Base-by-base conservation (phyloP, 177 flowering plant species). In the Vitis hybrid region DNA sequence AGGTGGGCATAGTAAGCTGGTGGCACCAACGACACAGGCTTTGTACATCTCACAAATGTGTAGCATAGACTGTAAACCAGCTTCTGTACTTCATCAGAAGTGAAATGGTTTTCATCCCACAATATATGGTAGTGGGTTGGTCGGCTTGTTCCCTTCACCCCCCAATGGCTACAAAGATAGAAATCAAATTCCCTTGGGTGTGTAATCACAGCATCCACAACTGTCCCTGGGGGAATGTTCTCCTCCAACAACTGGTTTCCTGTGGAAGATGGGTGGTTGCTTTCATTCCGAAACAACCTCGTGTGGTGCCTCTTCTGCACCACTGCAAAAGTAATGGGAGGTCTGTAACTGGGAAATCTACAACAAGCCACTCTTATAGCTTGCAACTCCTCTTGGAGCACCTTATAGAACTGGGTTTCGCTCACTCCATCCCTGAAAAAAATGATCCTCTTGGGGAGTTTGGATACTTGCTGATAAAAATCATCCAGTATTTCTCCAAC, bases 221-320 rank as follows among this genome's bases (percentile, higher is more conserved):
- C 93, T 0, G 99, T 94, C 31, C 99, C 99, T 0, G 99, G 97
- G 1, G 94, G 93, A 15, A 94, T 82, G 54, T 94, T 94, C 66
- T 90, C 93, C 50, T 92, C 78, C 2, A 2, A 61, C 39, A 68
- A 66, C 13, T 76, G 79, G 61, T 63, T 73, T 31, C 72, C 68
- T 2, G 68, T n/a, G 0, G 77, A 68, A 26, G 81, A 69, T 16
- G 59, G 73, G 50, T 7, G 45, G 45, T 81, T 80, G 9, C 64
- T 71, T 61, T 87, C 90, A 55, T 73, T 73, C 0, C 84, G 90
- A 66, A 94, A 94, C 68, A 94, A 66, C 59, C 97, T 88, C 7
- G 97, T 92, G 79, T 94, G 99, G 73, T 94, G 99, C 77, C 99
- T 80, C 76, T 94, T 94, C 59, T 94, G 99, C 1, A 94, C 99